Conservation (phyloP, 2,329 filamentous ascomycete genomes). For the Trichoderma sp. region DNA sequence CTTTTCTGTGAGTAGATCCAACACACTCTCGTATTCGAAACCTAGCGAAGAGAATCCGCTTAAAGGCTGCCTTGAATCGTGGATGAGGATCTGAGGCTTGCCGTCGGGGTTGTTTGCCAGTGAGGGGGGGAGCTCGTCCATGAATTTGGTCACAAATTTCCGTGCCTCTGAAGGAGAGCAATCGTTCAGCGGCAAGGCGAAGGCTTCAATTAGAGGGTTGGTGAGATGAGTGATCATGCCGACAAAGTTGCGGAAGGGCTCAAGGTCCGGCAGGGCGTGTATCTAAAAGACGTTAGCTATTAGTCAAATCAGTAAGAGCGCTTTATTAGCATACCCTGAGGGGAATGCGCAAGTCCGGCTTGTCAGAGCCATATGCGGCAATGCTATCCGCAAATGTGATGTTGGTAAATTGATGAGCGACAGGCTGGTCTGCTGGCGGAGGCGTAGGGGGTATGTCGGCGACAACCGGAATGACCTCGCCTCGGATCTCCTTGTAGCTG, state of each 20-base stretch:
- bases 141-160: slow-evolving; percentile 68
- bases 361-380: slow-evolving; percentile 80
- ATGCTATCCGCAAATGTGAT: slow-evolving; percentile 59
- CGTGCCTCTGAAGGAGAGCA: slow-evolving; percentile 56
- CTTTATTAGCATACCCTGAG: slow-evolving; percentile 55
- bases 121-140: slow-evolving; percentile 63
- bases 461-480: slow-evolving; percentile 41
- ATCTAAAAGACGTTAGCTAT: slow-evolving; percentile 54
- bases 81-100: slow-evolving; percentile 77
- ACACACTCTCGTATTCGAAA: slow-evolving; percentile 61
- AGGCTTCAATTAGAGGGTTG: slow-evolving; percentile 72
- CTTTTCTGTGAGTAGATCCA: slow-evolving; percentile 37
- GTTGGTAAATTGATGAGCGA: slow-evolving; percentile 40
- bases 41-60: slow-evolving; percentile 77
- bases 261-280: slow-evolving; percentile 61
- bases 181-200: slow-evolving; percentile 64
- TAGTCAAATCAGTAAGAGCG: not conserved
- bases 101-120: slow-evolving; percentile 72
- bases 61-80: slow-evolving; percentile 72
- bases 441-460: slow-evolving; percentile 33
- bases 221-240: slow-evolving; percentile 72
- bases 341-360: slow-evolving; percentile 81
- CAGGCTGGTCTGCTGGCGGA: slow-evolving; percentile 30
- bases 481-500: slow-evolving; percentile 66
- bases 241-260: slow-evolving; percentile 62